Percentiles rank a stretch among this genome's conserved stretches.
Conservation (phyloP, 768 basidiomycete species). For the Paxillus rubicundulus region DNA sequence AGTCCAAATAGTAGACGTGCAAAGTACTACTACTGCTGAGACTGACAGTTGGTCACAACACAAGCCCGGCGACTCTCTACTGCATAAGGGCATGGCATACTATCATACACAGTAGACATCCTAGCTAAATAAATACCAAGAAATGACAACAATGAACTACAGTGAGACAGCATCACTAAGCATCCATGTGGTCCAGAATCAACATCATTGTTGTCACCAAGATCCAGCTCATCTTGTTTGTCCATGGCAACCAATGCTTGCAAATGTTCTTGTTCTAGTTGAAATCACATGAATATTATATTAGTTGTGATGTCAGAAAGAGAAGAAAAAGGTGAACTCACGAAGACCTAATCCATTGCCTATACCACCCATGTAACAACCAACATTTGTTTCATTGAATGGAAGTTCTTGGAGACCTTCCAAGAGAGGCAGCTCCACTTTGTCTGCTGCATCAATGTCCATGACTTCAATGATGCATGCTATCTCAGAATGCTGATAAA, state of each 20-base stretch:
- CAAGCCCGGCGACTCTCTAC: too few relatives aligned
- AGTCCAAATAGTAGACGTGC: too few relatives aligned
- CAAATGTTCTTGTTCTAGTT: background rate
- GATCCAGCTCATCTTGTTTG: background rate
- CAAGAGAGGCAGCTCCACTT: background rate
- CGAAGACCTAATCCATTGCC: constrained; percentile 1
- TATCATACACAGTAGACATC: too few relatives aligned
- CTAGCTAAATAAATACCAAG: too few relatives aligned
- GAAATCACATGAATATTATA: background rate
- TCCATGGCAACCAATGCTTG: background rate
- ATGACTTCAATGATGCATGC: background rate
- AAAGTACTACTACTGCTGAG: too few relatives aligned
- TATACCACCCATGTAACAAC: constrained; percentile 7
- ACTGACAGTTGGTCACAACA: too few relatives aligned
- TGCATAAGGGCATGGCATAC: too few relatives aligned
- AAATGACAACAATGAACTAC: too few relatives aligned
- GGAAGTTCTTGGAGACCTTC: background rate
- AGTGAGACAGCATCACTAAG: too few relatives aligned
- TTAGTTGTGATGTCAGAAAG: too few relatives aligned
- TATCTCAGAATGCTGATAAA: background rate
- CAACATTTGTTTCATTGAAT: background rate
- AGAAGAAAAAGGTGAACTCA: too few relatives aligned
- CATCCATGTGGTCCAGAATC: background rate
- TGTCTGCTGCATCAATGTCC: background rate
- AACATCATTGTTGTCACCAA: background rate